phyloP scores from a whole-genome alignment of 805 yeast species.

The Saccharomyces mikatae region DNA sequence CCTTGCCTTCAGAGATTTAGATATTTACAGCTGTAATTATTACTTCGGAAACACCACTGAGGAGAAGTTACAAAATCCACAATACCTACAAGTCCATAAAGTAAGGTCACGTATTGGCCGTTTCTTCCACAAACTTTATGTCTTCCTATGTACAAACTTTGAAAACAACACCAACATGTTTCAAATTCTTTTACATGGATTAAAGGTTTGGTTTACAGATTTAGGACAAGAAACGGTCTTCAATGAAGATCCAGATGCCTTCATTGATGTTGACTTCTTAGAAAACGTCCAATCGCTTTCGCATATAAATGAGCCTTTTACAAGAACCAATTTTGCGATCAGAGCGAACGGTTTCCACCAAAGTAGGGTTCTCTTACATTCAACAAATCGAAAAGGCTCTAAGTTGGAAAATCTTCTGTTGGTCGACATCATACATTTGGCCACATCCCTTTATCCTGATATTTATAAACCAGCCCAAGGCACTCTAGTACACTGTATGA shows the following conservation, averaged over 20 bases:
- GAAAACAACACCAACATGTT: conserved; percentile 60
- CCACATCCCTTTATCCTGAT: conserved; percentile 63
- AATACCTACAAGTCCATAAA: conserved; percentile 49
- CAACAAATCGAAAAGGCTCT: conserved; percentile 66
- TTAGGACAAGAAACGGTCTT: conserved; percentile 65
- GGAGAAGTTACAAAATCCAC: conserved; percentile 35
- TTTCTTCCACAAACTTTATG: conserved; percentile 50
- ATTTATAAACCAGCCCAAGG: conserved; percentile 65
- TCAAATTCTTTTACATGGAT: conserved; percentile 52
- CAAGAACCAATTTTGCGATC: conserved; percentile 71
- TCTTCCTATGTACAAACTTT: conserved; percentile 39
- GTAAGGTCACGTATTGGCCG: conserved; percentile 53
- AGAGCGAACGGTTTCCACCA: conserved; percentile 67
- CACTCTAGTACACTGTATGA: conserved; percentile 59
- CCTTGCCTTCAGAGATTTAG: conserved; percentile 49
- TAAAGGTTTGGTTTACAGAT: conserved; percentile 73
- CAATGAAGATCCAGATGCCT: conserved; percentile 45
- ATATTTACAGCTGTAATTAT: conserved; percentile 56
- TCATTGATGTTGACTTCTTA: conserved; percentile 47
- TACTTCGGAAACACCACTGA: conserved; percentile 50
- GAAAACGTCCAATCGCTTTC: conserved; percentile 55
- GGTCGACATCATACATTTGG: conserved; percentile 52
- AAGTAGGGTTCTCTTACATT: conserved; percentile 61
- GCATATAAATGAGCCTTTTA: conserved; percentile 57
- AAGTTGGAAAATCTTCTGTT: conserved; percentile 55